Base-by-base conservation (phyloP, 805 yeast genomes). In the Pichia ethanolica region DNA sequence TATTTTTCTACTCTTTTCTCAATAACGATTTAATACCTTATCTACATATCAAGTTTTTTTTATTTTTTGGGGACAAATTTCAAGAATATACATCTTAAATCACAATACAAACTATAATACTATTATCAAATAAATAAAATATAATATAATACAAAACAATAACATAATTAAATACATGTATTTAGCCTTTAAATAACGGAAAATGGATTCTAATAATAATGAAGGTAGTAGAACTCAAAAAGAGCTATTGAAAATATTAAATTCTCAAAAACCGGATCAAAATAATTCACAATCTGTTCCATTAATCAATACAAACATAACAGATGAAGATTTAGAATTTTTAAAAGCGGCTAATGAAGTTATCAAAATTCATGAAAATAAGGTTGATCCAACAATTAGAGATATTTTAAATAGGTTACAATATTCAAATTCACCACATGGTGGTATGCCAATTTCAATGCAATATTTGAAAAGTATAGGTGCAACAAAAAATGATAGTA, bases 301-400 rank as follows among this genome's bases (percentile, higher is more conserved):
- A 41, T 40, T 59, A 35, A 48, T 56, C 8, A 49, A 51, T 26
- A 56, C 60, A 39, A 50, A 54, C 5, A 58, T 64, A 20, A 67
- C 72, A 8, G 65, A 66, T 37, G 84, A 78, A 58, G 86, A 81
- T 58, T 68, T 75, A 39, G 69, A 72, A 46, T 81, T 81, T 57
- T 66, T 81, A 37, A 67, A 76, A 42, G 71, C 81, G 20, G 87
- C 87, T 4, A 76, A 78, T 51, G 84, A 81, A 57, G 86, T 83
- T 3, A 72, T 77, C 3, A 71, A 72, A 52, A 65, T 68, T 49
- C 66, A 65, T 44, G 63, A 63, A 39, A 64, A 67, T 46, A 66
- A 74, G 27, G 75, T 81, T 7, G 87, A 81, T 59, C 86, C 87
- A 5, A 80, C 86, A 0, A 78, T 81, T 28, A 65, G 75, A 53